Evolutionary conservation across 306 rosid genomes (phyloP).

Genomic region (Luffa aegyptiaca): DNA sequence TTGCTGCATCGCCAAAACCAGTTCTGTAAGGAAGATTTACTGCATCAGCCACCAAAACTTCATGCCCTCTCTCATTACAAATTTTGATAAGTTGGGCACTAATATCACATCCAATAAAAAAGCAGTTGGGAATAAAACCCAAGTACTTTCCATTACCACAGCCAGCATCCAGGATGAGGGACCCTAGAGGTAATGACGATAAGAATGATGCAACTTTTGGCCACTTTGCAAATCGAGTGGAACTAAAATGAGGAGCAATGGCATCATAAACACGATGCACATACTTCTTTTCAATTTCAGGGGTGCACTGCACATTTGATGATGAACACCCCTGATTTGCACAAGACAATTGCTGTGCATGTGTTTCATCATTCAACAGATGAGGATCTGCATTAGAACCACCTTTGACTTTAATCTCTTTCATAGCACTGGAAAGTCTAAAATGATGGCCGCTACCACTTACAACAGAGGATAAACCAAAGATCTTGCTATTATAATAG

Average conservation of each 20-base stretch:
- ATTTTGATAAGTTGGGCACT: conserved; percentile 72
- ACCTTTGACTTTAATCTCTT: conserved; percentile 35
- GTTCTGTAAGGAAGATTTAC: conserved; percentile 78
- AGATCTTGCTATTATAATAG: conserved; percentile 4
- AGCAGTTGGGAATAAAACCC: conserved; percentile 52
- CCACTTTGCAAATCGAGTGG: conserved; percentile 90
- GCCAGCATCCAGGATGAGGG: conserved; percentile 82
- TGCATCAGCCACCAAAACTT: conserved; percentile 82
- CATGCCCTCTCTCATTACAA: conserved; percentile 68
- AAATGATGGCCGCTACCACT: conserved; percentile 17
- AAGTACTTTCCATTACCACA: conserved; percentile 92
- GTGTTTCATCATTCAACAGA: conserved; percentile 27
- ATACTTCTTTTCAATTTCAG: conserved; percentile 88
- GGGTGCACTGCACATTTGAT: conserved; percentile 41
- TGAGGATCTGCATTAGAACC: conserved; percentile 21
- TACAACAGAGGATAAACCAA: conserved; percentile 17
- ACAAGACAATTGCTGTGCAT: conserved; percentile 19
- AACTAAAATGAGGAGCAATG: conserved; percentile 87
- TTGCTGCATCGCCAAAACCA: conserved; percentile 84
- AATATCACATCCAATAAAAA: conserved; percentile 76
- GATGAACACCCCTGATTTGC: conserved; percentile 22
- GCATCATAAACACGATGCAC: conserved; percentile 89
- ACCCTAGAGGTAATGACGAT: conserved; percentile 59
- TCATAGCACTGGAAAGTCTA: conserved; percentile 31
- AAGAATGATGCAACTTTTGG: conserved; percentile 80